phyloP scores from a whole-genome alignment of 495 filamentous ascomycete species.

The Penicillium crystallinum region DNA sequence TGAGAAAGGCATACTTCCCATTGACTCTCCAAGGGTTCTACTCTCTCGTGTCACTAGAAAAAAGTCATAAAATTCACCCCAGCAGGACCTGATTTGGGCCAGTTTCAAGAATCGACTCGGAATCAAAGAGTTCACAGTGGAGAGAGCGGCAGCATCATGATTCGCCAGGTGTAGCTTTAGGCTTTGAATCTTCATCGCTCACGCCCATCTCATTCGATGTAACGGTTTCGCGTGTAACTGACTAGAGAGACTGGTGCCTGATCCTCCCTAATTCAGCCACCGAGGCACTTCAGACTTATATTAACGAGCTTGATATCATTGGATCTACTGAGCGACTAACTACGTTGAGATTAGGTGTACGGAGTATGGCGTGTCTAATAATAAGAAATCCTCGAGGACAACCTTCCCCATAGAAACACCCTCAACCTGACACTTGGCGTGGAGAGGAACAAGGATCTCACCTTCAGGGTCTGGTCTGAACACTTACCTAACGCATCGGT shows the following conservation, averaged over 20 bases:
- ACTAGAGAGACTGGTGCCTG: constrained; percentile 12
- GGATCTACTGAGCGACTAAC: not conserved
- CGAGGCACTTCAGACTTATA: not conserved
- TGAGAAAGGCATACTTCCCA: too few relatives aligned
- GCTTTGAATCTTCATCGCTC: not conserved
- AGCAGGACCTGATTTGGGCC: not conserved
- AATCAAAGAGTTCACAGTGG: not conserved
- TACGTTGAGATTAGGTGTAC: not conserved
- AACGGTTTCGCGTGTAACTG: not conserved
- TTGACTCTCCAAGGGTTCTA: too few relatives aligned
- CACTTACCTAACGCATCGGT: constrained; percentile 11
- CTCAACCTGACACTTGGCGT: not conserved
- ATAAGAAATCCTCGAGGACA: too few relatives aligned
- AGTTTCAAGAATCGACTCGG: not conserved
- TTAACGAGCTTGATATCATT: not conserved
- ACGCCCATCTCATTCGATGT: not conserved
- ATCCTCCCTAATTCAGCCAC: constrained; percentile 24
- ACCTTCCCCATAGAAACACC: too few relatives aligned
- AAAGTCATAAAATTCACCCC: not conserved
- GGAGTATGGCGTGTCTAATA: too few relatives aligned
- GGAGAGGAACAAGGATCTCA: not conserved
- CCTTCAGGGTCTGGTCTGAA: not conserved
- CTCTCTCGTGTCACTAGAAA: too few relatives aligned
- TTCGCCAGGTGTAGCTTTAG: constrained; percentile 7
- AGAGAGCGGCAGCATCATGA: not conserved